Percentiles rank a stretch among this genome's conserved stretches.
phyloP scores from a whole-genome alignment of 2,329 filamentous ascomycete species.

The Didymella glomerata region DNA sequence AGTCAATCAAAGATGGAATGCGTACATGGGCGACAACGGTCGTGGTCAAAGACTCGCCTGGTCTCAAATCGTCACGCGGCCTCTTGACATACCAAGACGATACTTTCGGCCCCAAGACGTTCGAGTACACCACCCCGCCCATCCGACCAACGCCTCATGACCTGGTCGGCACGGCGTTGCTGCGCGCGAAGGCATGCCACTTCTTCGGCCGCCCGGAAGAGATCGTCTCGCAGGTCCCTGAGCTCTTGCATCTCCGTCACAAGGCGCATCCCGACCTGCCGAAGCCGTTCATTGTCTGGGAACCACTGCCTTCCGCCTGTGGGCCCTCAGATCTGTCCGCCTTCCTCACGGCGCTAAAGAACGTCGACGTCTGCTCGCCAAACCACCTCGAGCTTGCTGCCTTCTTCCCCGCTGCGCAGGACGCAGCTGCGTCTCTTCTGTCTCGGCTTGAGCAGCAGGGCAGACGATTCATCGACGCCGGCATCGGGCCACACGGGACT shows the following conservation, averaged over 20 bases:
- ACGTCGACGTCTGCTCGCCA: neutral
- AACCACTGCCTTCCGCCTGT: neutral
- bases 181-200: neutral
- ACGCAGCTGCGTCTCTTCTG: neutral
- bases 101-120: neutral
- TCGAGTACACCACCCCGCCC: neutral
- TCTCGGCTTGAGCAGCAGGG: neutral
- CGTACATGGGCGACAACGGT: neutral
- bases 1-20: neutral
- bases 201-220: neutral
- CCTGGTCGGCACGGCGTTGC: neutral
- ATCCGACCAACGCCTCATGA: neutral
- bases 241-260: neutral
- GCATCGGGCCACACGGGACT: too few species aligned
- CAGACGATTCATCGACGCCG: neutral
- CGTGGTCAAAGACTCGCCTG: neutral
- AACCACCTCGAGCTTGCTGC: neutral
- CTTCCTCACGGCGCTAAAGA: too few species aligned
- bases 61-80: neutral
- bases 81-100: neutral
- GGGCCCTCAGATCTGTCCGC: too few species aligned
- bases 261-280: neutral
- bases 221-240: neutral
- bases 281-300: neutral
- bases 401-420: neutral